A percentile compares a stretch with the other conserved stretches of the same genome.
phyloP scores from a whole-genome alignment of 2,329 filamentous ascomycete genomes.

The Stylonectria norvegica region DNA sequence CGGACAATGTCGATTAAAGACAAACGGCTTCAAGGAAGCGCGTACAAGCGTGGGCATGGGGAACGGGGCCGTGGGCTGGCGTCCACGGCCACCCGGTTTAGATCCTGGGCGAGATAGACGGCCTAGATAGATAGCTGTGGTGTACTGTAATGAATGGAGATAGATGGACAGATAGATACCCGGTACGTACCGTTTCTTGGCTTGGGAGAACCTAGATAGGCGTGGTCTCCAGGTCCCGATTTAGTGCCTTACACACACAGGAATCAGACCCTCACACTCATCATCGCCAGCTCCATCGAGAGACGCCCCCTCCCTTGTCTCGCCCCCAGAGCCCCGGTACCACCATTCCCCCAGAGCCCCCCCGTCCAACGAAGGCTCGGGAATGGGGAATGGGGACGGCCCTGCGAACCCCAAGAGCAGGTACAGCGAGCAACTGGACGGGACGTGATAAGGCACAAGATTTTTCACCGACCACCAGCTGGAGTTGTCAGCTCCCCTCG shows the following conservation, averaged over 20 bases:
- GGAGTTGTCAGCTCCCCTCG: no score
- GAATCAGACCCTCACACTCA: no score
- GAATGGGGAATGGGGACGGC: neutral
- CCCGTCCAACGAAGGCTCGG: no score
- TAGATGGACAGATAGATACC: neutral
- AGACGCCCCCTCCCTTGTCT: no score
- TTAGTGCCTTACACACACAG: neutral
- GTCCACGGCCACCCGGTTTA: neutral
- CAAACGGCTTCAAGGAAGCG: neutral
- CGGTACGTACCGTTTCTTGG: neutral
- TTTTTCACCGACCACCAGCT: no score
- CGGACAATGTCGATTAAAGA: neutral
- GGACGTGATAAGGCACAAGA: neutral
- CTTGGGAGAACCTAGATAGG: neutral
- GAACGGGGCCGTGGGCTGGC: no score
- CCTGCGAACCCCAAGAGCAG: neutral
- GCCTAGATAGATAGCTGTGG: no score
- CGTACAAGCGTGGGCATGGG: neutral
- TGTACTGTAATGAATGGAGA: no score
- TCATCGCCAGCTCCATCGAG: no score
- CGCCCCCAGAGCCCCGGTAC: no score
- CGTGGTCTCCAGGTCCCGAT: neutral
- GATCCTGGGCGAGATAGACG: constrained; percentile 1
- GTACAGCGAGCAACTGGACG: neutral
- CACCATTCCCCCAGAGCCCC: no score